phyloP scores from a whole-genome alignment of 2,329 filamentous ascomycete genomes.

The Amylocarpus encephaloides region DNA sequence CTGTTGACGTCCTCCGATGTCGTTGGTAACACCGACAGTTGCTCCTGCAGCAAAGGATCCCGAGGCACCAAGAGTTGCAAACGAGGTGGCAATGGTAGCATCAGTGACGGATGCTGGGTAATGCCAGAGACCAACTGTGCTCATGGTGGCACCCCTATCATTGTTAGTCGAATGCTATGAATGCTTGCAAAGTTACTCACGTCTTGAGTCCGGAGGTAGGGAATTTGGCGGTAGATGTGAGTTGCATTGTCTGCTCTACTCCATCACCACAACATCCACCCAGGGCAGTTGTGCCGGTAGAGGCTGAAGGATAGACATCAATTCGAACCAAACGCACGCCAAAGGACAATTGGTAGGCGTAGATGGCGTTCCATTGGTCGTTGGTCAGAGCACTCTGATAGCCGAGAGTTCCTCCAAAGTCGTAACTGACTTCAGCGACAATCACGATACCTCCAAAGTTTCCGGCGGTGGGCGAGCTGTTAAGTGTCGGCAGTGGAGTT shows the following conservation, averaged over 20 bases:
- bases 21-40: constrained; percentile 48
- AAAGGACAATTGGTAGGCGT: constrained; percentile 52
- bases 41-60: constrained; percentile 39
- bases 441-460: constrained; percentile 38
- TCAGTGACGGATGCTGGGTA: constrained; percentile 51
- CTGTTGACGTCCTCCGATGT: constrained; percentile 49
- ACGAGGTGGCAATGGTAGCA: constrained; percentile 44
- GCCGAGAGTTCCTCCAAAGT: constrained; percentile 39
- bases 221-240: constrained; percentile 48
- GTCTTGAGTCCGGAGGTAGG: constrained; percentile 43
- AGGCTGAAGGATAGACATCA: constrained; percentile 49
- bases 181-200: constrained; percentile 6
- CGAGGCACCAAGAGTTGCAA: constrained; percentile 45
- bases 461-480: background rate
- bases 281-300: constrained; percentile 36
- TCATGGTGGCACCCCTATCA: constrained; percentile 35
- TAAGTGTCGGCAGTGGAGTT: constrained; percentile 32
- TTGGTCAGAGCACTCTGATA: constrained; percentile 37
- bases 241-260: constrained; percentile 44
- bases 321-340: constrained; percentile 54
- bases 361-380: constrained; percentile 50
- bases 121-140: constrained; percentile 49
- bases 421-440: constrained; percentile 23
- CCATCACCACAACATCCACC: constrained; percentile 38
- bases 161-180: constrained; percentile 15